These are phyloP conservation scores for Thielaviopsis punctulata DNA, from an alignment of 2,329 filamentous ascomycete species.

Conservation along the genomic window DNA sequence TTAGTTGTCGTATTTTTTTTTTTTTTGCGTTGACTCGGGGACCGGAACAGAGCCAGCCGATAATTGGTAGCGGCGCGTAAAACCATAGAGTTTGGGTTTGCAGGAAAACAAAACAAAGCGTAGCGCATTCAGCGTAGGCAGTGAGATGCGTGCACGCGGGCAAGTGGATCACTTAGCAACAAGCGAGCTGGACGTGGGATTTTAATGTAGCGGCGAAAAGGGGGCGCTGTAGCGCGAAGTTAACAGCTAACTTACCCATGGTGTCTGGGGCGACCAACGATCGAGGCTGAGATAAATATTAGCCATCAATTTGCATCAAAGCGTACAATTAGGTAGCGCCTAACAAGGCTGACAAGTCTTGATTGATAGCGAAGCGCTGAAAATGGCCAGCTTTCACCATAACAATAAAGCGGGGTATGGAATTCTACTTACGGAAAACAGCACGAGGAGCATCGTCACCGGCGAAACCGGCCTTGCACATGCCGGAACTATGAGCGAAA, in stretches of 20 bases:
- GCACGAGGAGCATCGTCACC: slow-evolving; percentile 99
- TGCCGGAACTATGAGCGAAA: slow-evolving; percentile 64
- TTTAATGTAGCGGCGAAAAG: neutral
- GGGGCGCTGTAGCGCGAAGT: neutral
- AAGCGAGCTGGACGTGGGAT: neutral
- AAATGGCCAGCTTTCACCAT: slow-evolving; percentile 6
- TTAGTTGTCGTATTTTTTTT: slow-evolving; percentile 16
- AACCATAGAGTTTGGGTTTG: neutral
- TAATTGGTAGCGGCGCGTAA: neutral
- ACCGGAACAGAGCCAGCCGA: neutral
- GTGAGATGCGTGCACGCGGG: neutral
- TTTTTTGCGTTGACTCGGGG: slow-evolving; percentile 1
- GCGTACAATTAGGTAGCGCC: neutral
- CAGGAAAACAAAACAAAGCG: neutral
- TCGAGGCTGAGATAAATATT: slow-evolving; percentile 53
- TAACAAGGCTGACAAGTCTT: slow-evolving; percentile 14
- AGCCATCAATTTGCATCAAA: neutral
- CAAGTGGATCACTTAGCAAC: neutral
- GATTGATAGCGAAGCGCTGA: neutral
- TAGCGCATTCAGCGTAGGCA: neutral
- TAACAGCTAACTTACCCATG: slow-evolving; percentile 64
- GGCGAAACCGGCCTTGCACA: slow-evolving; percentile 99
- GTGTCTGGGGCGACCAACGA: slow-evolving; percentile 98
- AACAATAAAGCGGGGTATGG: slow-evolving; percentile 22
- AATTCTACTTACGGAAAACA: slow-evolving; percentile 98